These are phyloP conservation scores for Cornus florida DNA, from an alignment of 148 eudicot species.

Conservation along the genomic window DNA sequence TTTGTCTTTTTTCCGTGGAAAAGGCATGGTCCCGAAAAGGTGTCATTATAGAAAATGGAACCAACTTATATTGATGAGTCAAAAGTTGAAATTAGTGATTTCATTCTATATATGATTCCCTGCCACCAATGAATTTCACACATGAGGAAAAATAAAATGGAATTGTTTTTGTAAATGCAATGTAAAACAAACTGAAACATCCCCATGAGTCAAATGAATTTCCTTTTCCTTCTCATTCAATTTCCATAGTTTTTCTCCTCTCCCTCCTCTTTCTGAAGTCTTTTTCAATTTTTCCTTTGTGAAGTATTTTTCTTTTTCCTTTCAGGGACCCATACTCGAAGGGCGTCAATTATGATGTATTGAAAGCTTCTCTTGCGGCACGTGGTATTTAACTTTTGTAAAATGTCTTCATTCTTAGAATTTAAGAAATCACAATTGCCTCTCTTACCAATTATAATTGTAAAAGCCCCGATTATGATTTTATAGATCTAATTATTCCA, in stretches of 20 bases:
- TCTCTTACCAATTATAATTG: background rate
- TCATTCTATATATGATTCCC: background rate
- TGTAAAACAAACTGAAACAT: background rate
- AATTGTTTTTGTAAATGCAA: background rate
- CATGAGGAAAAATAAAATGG: background rate
- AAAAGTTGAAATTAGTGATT: background rate
- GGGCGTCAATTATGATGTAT: background rate
- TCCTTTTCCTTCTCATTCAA: background rate
- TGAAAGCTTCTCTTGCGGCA: background rate
- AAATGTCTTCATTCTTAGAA: too few species aligned
- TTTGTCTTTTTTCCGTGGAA: too few species aligned
- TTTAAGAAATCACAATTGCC: background rate
- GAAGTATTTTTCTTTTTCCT: slow-evolving; percentile 8
- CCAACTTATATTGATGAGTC: background rate
- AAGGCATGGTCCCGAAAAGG: too few species aligned
- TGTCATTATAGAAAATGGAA: background rate
- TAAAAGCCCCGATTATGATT: too few species aligned
- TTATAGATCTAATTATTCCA: too few species aligned
- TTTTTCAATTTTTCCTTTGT: too few species aligned
- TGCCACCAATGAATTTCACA: background rate
- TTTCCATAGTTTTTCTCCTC: background rate
- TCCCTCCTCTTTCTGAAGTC: background rate
- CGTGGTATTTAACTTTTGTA: background rate
- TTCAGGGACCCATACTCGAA: slow-evolving; percentile 81
- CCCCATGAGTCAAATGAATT: too few species aligned